phyloP scores from a whole-genome alignment of 331 rosid species.

The Malus hybrid region DNA sequence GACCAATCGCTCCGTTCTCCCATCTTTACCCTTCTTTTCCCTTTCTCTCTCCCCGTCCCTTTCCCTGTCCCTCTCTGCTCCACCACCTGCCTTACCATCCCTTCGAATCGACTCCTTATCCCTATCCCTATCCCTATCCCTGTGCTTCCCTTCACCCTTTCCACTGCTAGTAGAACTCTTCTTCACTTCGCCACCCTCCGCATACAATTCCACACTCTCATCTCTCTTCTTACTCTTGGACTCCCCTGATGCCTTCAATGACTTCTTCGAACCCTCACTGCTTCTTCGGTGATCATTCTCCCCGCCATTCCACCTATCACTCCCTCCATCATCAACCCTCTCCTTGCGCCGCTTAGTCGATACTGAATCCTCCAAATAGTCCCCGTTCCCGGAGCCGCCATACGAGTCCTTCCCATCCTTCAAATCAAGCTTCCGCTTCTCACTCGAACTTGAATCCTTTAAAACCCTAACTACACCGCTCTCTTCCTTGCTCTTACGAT shows the following conservation, averaged over 20 bases:
- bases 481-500: conserved; percentile 78
- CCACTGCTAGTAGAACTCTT: conserved; percentile 48
- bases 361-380: conserved; percentile 54
- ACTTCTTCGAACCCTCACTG: conserved; percentile 54
- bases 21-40: conserved; percentile 68
- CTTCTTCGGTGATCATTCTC: conserved; percentile 47
- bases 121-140: conserved; percentile 52
- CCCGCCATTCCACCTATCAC: conserved; percentile 94
- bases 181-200: conserved; percentile 60
- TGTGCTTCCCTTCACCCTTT: conserved; percentile 71
- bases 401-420: conserved; percentile 44
- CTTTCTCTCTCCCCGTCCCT: conserved; percentile 49
- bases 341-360: conserved; percentile 84
- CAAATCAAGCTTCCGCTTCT: conserved; percentile 66
- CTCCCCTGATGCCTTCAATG: conserved; percentile 47
- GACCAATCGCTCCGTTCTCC: conserved; percentile 52
- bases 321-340: conserved; percentile 40
- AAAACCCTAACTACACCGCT: conserved; percentile 42
- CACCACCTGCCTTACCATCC: conserved; percentile 57
- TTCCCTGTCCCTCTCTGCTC: conserved; percentile 21
- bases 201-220: conserved; percentile 56
- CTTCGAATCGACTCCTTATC: conserved; percentile 53
- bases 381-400: conserved; percentile 53
- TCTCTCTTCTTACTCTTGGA: conserved; percentile 73
- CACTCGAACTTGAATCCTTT: conserved; percentile 52